These are phyloP conservation scores for Nepenthes alata DNA, from an alignment of 179 eudicot genomes.

Conservation along the genomic window DNA sequence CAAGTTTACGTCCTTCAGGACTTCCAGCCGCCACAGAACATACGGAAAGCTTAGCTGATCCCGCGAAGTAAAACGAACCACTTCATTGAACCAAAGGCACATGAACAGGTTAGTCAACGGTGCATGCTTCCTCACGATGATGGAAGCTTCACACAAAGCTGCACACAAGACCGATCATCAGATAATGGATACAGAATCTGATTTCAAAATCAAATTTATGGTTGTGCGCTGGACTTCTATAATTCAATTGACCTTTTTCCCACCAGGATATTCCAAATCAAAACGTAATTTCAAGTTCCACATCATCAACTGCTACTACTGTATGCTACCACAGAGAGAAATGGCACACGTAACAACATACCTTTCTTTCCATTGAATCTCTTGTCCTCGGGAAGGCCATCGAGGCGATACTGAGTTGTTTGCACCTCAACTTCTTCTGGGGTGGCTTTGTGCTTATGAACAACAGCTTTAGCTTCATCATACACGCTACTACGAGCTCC, in stretches of 20 bases:
- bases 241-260: background rate
- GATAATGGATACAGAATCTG: background rate
- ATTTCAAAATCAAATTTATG: background rate
- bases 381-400: constrained; percentile 87
- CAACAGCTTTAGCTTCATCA: constrained; percentile 93
- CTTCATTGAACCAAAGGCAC: constrained; percentile 98
- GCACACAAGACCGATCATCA: constrained; percentile 15
- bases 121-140: constrained; percentile 78
- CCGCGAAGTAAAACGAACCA: constrained; percentile 89
- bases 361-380: constrained; percentile 83
- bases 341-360: constrained; percentile 11
- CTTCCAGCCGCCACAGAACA: constrained; percentile 72
- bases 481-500: constrained; percentile 94
- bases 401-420: constrained; percentile 55
- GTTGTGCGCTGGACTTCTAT: background rate
- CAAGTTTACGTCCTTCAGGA: constrained; percentile 55
- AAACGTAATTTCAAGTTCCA: no score
- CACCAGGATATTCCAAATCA: background rate
- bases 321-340: background rate
- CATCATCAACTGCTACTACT: no score
- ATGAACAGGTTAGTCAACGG: constrained; percentile 69
- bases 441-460: constrained; percentile 83
- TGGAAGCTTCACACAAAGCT: constrained; percentile 92
- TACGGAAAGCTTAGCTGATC: constrained; percentile 96
- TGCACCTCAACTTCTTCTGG: constrained; percentile 93